Evolutionary conservation across 2,329 filamentous ascomycete genomes (phyloP).

Genomic region (Monilinia laxa): DNA sequence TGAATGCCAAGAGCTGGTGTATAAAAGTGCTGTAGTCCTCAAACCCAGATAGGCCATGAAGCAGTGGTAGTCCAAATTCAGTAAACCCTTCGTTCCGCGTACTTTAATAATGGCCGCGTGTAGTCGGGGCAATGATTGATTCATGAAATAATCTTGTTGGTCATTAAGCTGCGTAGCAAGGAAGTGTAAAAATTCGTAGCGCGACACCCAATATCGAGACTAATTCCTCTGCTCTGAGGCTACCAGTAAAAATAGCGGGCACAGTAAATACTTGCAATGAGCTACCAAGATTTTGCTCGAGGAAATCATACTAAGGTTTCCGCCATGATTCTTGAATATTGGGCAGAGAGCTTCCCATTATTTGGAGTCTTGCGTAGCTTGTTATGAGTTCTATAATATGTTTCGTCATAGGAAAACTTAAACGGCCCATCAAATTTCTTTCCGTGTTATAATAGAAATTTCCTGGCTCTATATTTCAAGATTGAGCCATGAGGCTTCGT

Average conservation of each 20-base stretch:
- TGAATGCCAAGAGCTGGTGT: not conserved
- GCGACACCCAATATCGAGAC: not conserved
- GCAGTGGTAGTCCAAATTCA: not conserved
- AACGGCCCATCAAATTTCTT: not conserved
- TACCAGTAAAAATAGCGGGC: too few species aligned
- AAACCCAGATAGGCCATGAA: not conserved
- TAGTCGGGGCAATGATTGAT: not conserved
- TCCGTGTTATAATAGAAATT: not conserved
- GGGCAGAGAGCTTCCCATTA: not conserved
- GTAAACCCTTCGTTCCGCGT: not conserved
- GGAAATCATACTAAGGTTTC: not conserved
- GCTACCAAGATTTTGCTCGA: not conserved
- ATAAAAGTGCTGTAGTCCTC: not conserved
- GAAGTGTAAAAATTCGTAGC: not conserved
- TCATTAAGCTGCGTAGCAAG: not conserved
- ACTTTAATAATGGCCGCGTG: not conserved
- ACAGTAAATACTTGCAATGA: not conserved
- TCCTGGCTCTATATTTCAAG: not conserved
- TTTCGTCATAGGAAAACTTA: not conserved
- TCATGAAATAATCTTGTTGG: not conserved
- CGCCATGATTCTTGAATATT: not conserved
- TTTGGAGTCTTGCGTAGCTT: not conserved
- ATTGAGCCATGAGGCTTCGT: slow-evolving; percentile 35
- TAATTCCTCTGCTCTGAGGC: not conserved
- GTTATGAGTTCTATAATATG: not conserved